phyloP scores from a whole-genome alignment of 2,329 filamentous ascomycete genomes.

The Cladobotryum mycophilum region DNA sequence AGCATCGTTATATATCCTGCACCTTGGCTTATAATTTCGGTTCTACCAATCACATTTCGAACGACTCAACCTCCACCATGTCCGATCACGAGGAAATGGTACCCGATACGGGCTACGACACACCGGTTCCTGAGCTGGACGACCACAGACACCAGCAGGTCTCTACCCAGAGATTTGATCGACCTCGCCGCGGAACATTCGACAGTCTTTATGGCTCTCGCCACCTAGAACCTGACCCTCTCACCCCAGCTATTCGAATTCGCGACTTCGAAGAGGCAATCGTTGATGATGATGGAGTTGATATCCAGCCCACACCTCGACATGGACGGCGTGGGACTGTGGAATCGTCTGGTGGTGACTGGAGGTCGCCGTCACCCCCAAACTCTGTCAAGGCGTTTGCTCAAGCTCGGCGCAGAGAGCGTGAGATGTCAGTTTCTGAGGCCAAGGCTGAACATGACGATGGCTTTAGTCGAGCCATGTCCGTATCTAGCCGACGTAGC shows the following conservation, averaged over 20 bases:
- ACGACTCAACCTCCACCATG: constrained; percentile 45
- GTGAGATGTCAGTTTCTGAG: constrained; percentile 56
- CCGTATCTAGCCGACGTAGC: constrained; percentile 48
- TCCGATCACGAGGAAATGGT: constrained; percentile 56
- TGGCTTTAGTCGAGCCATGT: constrained; percentile 63
- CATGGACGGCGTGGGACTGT: constrained; percentile 51
- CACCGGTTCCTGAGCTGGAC: constrained; percentile 74
- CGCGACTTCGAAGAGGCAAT: constrained; percentile 86
- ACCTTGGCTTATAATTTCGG: constrained; percentile 7
- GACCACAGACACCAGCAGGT: constrained; percentile 71
- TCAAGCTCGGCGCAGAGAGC: constrained; percentile 77
- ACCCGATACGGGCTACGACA: constrained; percentile 60
- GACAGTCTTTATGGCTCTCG: constrained; percentile 59
- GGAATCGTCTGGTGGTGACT: constrained; percentile 46
- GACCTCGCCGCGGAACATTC: constrained; percentile 64
- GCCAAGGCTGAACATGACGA: constrained; percentile 34
- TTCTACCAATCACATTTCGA: constrained; percentile 1
- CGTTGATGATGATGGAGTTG: constrained; percentile 63
- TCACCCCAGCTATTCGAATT: constrained; percentile 40
- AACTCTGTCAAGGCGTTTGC: constrained; percentile 98
- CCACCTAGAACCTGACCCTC: constrained; percentile 36
- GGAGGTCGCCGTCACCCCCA: constrained; percentile 74
- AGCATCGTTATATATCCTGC: constrained; percentile 2
- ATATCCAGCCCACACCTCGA: constrained; percentile 36
- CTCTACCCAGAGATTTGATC: constrained; percentile 54